These are phyloP conservation scores for Colletotrichum spaethianum DNA, from an alignment of 2,329 filamentous ascomycete genomes.

Conservation along the genomic window DNA sequence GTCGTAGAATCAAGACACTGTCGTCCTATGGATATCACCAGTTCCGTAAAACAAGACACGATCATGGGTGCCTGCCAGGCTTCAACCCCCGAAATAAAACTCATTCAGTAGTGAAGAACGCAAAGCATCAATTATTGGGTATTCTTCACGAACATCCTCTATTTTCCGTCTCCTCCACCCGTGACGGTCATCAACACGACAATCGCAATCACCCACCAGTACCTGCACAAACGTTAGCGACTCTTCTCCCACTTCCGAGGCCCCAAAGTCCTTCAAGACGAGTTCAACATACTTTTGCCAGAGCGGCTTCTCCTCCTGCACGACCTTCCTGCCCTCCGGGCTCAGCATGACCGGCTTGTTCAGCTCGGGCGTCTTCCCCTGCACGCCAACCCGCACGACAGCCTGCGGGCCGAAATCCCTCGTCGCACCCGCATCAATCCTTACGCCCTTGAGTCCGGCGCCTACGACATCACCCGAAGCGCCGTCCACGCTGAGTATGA, in stretches of 20 bases:
- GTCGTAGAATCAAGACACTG: not conserved
- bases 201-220: conserved; percentile 76
- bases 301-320: conserved; percentile 73
- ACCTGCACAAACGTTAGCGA: conserved; percentile 63
- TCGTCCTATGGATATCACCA: not conserved
- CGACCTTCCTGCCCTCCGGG: conserved; percentile 71
- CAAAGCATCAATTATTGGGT: conserved; percentile 22
- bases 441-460: conserved; percentile 67
- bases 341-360: conserved; percentile 76
- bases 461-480: conserved; percentile 61
- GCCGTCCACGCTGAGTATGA: conserved; percentile 67
- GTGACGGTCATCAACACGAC: conserved; percentile 67
- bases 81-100: no score
- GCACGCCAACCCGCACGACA: conserved; percentile 61
- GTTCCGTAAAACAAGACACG: not conserved
- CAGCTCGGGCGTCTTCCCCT: conserved; percentile 70
- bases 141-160: conserved; percentile 47
- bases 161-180: conserved; percentile 68
- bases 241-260: not conserved
- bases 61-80: not conserved
- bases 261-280: not conserved
- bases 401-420: conserved; percentile 76
- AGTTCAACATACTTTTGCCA: conserved; percentile 72
- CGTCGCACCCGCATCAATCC: conserved; percentile 75
- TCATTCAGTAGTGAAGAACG: not conserved